Evolutionary conservation across 306 rosid genomes (phyloP).

Genomic region (Citrullus mucosospermus): DNA sequence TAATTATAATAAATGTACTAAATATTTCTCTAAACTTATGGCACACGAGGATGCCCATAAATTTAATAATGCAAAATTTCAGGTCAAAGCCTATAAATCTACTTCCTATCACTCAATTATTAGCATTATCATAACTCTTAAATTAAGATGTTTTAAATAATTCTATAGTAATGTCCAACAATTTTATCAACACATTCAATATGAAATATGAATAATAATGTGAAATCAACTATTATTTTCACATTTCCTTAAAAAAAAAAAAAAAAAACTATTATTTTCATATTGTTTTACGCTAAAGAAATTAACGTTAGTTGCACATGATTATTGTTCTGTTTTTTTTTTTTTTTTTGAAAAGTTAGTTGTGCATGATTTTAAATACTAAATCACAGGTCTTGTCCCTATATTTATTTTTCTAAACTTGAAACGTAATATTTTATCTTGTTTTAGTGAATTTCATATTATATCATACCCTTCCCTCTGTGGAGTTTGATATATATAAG

Average conservation of each 20-base stretch:
- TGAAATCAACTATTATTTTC: neutral
- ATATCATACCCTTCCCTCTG: no score
- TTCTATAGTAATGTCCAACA: neutral
- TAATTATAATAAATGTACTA: neutral
- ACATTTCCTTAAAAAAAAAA: neutral
- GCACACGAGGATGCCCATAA: neutral
- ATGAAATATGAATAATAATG: neutral
- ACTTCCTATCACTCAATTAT: conserved; percentile 1
- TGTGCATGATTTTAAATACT: no score
- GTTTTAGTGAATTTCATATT: no score
- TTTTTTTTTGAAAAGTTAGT: no score
- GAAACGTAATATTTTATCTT: no score
- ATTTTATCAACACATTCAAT: neutral
- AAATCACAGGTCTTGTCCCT: no score
- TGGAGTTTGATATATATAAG: no score
- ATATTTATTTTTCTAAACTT: no score
- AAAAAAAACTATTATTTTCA: neutral
- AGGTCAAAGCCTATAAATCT: neutral
- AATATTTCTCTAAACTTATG: neutral
- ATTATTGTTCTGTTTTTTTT: no score
- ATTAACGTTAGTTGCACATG: neutral
- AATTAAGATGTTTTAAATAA: neutral
- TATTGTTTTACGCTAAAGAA: neutral
- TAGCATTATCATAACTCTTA: neutral
- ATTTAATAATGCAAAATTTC: neutral